These are phyloP conservation scores for Kazachstania viticola DNA, from an alignment of 805 yeast genomes.

Conservation along the genomic window DNA sequence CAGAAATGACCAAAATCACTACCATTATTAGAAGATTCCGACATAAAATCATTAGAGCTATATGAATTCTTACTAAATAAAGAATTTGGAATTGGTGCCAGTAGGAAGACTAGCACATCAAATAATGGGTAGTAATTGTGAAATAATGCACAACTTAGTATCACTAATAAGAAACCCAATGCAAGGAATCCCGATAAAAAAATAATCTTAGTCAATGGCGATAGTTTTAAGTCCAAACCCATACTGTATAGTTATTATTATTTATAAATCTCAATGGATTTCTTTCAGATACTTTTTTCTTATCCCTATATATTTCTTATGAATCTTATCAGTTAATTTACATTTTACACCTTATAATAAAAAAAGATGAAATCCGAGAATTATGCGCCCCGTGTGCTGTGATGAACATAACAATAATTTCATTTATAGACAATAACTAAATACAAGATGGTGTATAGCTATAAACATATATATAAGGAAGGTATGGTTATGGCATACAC, in stretches of 20 bases:
- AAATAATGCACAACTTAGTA: constrained; percentile 77
- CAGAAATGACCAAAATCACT: constrained; percentile 70
- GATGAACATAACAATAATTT: background rate
- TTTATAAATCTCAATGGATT: too few species aligned
- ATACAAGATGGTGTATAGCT: constrained; percentile 1
- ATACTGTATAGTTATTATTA: too few species aligned
- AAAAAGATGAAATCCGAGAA: too few species aligned
- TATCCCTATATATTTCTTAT: too few species aligned
- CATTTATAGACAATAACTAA: constrained; percentile 1
- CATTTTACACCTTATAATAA: too few species aligned
- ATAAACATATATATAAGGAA: constrained; percentile 1
- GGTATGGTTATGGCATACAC: background rate
- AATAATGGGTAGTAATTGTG: constrained; percentile 87
- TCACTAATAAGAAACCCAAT: constrained; percentile 78
- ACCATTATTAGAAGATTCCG: constrained; percentile 38
- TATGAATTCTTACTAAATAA: constrained; percentile 36
- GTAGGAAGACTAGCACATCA: constrained; percentile 51
- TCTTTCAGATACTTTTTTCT: too few species aligned
- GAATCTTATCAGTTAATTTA: too few species aligned
- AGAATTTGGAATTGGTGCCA: constrained; percentile 66
- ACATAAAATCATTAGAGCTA: constrained; percentile 49
- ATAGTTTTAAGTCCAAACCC: constrained; percentile 25
- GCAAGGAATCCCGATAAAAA: constrained; percentile 47
- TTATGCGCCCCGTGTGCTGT: too few species aligned
- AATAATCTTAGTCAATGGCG: constrained; percentile 26